Base-by-base conservation (phyloP, 768 basidiomycete species). In the Suillus luteus region DNA sequence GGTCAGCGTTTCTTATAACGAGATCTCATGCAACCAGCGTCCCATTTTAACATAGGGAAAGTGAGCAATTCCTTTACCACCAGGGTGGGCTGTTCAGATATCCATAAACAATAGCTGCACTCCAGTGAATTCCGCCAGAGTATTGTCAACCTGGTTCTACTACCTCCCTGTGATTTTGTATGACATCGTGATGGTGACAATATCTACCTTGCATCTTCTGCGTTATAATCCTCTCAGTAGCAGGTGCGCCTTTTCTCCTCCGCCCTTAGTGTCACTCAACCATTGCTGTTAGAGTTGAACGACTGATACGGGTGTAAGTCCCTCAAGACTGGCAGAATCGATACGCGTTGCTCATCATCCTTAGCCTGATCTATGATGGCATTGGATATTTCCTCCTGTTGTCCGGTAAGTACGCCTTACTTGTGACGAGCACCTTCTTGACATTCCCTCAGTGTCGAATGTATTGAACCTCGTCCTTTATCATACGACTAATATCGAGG, bases 21-120 rank as follows among this genome's bases (percentile, higher is more conserved):
- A 43, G 41, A 43, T 19, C 17, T 43, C 17, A 43, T 43, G 17
- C 41, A 43, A 43, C 19, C 17, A 9, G 17, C 69, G 17, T 4
- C 1, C 68, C 1, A 31, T 72, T 69, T 60, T 72, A 5, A 12
- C 19, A 27, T 12, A 54, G 52, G 43, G 43, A 19, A 44, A 44
- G 43, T 44, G 9, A n/a, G 43, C n/a, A 10, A 44, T 44, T 44
- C 19, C 19, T n/a, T n/a, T 44, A 44, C 43, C 43, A n/a, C 43
- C 4, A n/a, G 43, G 5, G 9, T n/a, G 8, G 31, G 2, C 43
- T 44, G 43, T n/a, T 10, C 43, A n/a, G 0, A 44, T 44, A 9
- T 44, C 19, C 43, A n/a, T 44, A 10, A n/a, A 44, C 43, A 3
- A 44, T 44, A 44, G 43, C 43, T 44, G 43, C 19, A n/a, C 43